Base-by-base conservation (phyloP, 768 basidiomycete species). In the Xerocomellus chrysenteron region DNA sequence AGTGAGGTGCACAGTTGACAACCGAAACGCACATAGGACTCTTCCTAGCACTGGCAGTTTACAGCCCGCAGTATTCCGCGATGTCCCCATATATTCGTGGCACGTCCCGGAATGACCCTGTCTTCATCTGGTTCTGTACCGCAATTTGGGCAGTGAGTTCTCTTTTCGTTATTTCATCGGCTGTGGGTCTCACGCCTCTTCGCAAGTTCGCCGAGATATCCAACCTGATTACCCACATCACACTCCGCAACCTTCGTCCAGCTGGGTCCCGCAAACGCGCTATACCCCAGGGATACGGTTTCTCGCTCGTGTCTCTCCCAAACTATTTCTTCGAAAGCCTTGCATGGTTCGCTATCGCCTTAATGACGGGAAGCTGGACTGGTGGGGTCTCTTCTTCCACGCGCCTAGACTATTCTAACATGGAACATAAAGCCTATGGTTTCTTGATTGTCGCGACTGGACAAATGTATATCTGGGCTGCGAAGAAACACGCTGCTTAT, bases 251-350 rank as follows among this genome's bases (percentile, higher is more conserved):
- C 40, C 84, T 99, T 44, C 90, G 97, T 21, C 93, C 96, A 0
- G 76, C 81, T 24, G 92, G 91, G 16, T 82, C 87, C 7, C 86
- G 83, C 56, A 82, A 80, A 53, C 88, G 96, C 47, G 87, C 81
- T n/a, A 88, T 97, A 62, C 97, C 97, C 0, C 74, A 78, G n/a
- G 96, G 97, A 26, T 96, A 94, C 61, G 95, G 94, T 7, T 99
- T 98, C 75, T 78, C 84, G 52, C 74, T 83, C n/a, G 81, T 95
- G 40, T 89, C 92, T 7, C 90, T 83, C 77, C 93, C 96, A 16
- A 98, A 99, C 73, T 99, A 99, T 75, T 86, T 91, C 69, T 98
- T 95, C 66, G 97, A 99, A 74, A 80, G 76, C 9, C 57, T 96
- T 26, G 87, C 76, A 0, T 97, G 96, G 92, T 65, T 78, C 5